Evolutionary conservation across 306 rosid species (phyloP).

Genomic region (Acmispon strigosus): DNA sequence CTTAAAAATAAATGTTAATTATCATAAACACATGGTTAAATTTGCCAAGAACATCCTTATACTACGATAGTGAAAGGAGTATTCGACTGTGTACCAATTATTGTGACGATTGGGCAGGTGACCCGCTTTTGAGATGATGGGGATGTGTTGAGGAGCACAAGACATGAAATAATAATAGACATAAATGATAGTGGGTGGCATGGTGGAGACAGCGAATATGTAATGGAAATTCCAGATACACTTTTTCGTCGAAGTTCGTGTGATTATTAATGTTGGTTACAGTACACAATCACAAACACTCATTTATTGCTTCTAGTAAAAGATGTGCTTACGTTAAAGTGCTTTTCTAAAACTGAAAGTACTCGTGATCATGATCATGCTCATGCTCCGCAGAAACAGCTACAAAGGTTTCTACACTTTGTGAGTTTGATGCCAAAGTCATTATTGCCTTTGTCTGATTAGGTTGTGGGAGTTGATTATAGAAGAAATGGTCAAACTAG

Average conservation of each 20-base stretch:
- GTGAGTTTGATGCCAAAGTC: background rate
- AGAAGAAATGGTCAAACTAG: background rate
- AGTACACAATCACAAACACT: constrained; percentile 6
- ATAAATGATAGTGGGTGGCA: constrained; percentile 20
- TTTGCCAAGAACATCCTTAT: too few relatives aligned
- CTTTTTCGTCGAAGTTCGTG: constrained; percentile 11
- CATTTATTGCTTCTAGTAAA: constrained; percentile 23
- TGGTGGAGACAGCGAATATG: constrained; percentile 18
- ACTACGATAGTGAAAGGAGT: background rate
- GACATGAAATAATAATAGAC: constrained; percentile 6
- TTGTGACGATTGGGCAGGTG: background rate
- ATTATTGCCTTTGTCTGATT: constrained; percentile 16
- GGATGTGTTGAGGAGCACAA: background rate
- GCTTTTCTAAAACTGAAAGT: constrained; percentile 20
- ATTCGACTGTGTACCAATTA: background rate
- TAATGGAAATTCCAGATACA: constrained; percentile 14
- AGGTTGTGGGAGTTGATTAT: background rate
- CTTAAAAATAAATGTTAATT: too few relatives aligned
- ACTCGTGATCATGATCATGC: constrained; percentile 14
- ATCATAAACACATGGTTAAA: too few relatives aligned
- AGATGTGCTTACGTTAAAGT: background rate
- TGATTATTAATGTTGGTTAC: constrained; percentile 2
- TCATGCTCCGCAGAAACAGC: constrained; percentile 7
- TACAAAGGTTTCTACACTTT: constrained; percentile 28
- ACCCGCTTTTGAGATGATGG: constrained; percentile 27